Evolutionary conservation across 305 asterid genomes (phyloP).

Genomic region (Withania somnifera): DNA sequence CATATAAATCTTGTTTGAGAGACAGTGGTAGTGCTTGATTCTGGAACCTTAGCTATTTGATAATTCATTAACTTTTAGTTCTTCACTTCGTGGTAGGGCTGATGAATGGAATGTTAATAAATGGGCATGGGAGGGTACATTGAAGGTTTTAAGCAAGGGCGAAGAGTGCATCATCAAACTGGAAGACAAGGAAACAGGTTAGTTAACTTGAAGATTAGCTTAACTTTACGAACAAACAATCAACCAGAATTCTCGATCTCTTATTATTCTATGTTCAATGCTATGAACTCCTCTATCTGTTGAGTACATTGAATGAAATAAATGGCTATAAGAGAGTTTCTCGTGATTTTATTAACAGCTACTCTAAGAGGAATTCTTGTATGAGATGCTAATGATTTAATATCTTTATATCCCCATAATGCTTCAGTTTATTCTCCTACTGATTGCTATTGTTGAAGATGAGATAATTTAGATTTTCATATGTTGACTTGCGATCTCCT

Average conservation of each 20-base stretch:
- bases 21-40: neutral
- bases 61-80: conserved; percentile 5
- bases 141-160: conserved; percentile 79
- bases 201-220: conserved; percentile 8
- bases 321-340: neutral
- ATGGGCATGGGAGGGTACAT: conserved; percentile 96
- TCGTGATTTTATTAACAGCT: neutral
- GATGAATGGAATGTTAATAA: conserved; percentile 97
- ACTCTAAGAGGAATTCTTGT: neutral
- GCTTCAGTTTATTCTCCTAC: neutral
- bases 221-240: neutral
- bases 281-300: neutral
- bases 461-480: neutral
- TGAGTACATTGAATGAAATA: neutral
- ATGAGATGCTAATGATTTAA: neutral
- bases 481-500: neutral
- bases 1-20: neutral
- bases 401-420: neutral
- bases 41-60: neutral
- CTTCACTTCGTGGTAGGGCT: conserved; percentile 41
- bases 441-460: neutral
- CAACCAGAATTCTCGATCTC: neutral
- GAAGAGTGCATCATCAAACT: conserved; percentile 83
- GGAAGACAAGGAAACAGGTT: conserved; percentile 86
- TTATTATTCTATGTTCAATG: neutral